phyloP scores from a whole-genome alignment of 345 rosid species.

The Aurinia saxatilis region DNA sequence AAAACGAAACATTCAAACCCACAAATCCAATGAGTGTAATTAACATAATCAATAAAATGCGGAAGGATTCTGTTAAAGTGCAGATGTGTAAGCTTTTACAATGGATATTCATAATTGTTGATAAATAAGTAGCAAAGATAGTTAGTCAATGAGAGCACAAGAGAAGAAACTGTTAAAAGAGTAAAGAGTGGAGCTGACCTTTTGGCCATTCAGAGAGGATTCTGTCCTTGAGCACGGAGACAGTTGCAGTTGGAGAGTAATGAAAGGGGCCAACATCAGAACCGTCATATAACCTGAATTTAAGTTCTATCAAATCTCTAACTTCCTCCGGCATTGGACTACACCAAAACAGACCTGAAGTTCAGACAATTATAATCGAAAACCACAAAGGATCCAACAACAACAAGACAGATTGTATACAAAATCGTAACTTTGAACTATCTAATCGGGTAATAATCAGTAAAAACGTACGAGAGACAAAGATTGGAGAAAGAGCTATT shows the following conservation, averaged over 20 bases:
- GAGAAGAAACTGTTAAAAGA: no score
- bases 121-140: no score
- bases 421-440: slow-evolving; percentile 1
- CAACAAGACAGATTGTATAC: no score
- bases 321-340: slow-evolving; percentile 73
- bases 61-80: no score
- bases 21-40: background rate
- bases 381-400: background rate
- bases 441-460: background rate
- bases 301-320: slow-evolving; percentile 74
- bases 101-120: no score
- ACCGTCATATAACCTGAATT: slow-evolving; percentile 87
- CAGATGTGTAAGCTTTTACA: no score
- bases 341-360: background rate
- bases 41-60: no score
- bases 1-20: slow-evolving; percentile 15
- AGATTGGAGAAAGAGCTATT: no score
- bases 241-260: slow-evolving; percentile 70
- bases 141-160: no score
- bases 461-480: background rate
- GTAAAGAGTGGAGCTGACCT: no score
- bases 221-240: slow-evolving; percentile 71
- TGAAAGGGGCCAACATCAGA: slow-evolving; percentile 87
- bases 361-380: no score
- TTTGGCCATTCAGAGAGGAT: slow-evolving; percentile 84